Base-by-base conservation (phyloP, 2,329 filamentous ascomycete species). In the Diplodia intermedia region DNA sequence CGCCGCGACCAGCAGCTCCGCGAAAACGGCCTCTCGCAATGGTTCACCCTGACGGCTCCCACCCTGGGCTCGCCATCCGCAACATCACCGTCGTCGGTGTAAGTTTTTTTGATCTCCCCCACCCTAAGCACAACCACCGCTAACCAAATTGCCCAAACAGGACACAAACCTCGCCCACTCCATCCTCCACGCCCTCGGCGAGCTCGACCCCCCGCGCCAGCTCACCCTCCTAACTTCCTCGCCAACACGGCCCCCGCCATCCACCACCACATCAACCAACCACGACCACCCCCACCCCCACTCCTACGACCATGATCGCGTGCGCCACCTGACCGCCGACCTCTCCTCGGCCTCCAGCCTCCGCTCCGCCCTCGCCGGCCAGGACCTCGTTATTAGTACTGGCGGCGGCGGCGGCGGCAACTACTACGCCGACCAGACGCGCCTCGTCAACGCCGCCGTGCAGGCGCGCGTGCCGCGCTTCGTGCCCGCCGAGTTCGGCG, bases 401-500 rank as follows among this genome's bases (percentile, higher is more conserved):
- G 65, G 61, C 47, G 31, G 11, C 33, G 70, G 71, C 38, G 74
- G 73, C 49, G 70, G n/a, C n/a, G n/a, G n/a, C n/a, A n/a, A n/a
- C n/a, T n/a, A 71, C n/a, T 72, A 69, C 56, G 68, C 69, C 4
- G 55, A 56, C 6, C 67, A 69, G 49, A 69, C 49, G 47, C 61
- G 61, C 33, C 40, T 81, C 33, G 73, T 81, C 65, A 77, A 79
- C 62, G 79, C 78, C 18, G 72, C 78, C 29, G 72, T 79, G 40
- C 70, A 73, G 8, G 77, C 78, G 3, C 76, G 77, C 26, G 77
- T 80, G 12, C 70, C 71, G 53, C 74, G 77, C 29, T 76, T 80
- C 69, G 73, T 81, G 52, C 78, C 79, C 11, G 71, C 71, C 5
- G 79, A 80, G 67, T 79, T 77, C 69, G 78, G 78, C 67, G 54